Base-by-base conservation (phyloP, 495 filamentous ascomycete species). In the Penicillium dipodomyicola region DNA sequence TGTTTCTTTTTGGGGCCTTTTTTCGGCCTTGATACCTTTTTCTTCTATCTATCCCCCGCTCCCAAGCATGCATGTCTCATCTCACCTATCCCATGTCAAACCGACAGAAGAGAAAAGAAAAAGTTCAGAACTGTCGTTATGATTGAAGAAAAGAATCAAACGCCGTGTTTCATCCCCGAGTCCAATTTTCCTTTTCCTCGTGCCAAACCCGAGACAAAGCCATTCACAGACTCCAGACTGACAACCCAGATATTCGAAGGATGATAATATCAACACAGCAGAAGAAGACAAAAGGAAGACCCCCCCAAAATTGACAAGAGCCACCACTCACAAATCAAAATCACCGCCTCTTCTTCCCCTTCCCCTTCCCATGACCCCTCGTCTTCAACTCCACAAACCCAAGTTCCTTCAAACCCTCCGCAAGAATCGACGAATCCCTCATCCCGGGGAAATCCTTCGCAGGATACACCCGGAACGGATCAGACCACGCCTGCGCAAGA, bases 391-490 rank as follows among this genome's bases (percentile, higher is more conserved):
- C 76, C 54, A 73, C 71, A 57, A 78, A 75, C 8, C 76, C 76
- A n/a, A 77, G 50, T 49, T 75, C 71, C 64, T 74, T 77, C 59
- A 77, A 56, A 7, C 70, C 69, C 52, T 72, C 67, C 0, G 72
- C 69, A 4, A 78, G 59, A 59, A 62, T 59, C 6, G 72, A 75
- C 3, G 76, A 78, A 32, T 76, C 84, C 52, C 84, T 77, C 94
- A 97, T 96, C 8, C 94, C 93, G 0, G 91, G 90, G 60, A 97
- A 97, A 69, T 97, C 93, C 68, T 97, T 97, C n/a, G 93, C 91
- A 19, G 90, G 91, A 69, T 87, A 96, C 20, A 97, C 94, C 22
- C 86, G 85, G 67, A 97, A 97, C 9, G 84, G 75, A 41, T 90
- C 85, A 57, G 87, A 92, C 81, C 89, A 85, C 15, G 80, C 81